Conservation (phyloP, 1,284 basidiomycete genomes). For the Agroathelia rolfsii region DNA sequence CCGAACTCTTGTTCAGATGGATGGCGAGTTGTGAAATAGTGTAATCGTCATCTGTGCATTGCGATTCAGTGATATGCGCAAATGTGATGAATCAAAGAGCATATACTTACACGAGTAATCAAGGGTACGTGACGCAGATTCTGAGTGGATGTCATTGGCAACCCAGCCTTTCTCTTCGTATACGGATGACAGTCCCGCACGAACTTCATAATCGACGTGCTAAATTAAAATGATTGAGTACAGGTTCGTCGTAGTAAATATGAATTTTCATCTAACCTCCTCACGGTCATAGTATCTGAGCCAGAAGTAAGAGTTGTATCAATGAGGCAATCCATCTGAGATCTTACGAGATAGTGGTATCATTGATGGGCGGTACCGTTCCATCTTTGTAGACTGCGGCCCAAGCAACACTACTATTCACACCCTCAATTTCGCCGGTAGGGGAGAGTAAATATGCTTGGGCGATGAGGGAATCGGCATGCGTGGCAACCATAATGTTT, state of each 20-base stretch:
- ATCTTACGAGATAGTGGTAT: slow-evolving; percentile 45
- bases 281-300: slow-evolving; percentile 63
- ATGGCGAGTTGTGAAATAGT: slow-evolving; percentile 57
- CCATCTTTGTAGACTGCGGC: slow-evolving; percentile 72
- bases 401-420: no score
- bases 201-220: slow-evolving; percentile 74
- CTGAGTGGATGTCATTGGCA: slow-evolving; percentile 71
- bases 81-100: background rate
- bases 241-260: slow-evolving; percentile 1
- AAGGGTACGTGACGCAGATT: slow-evolving; percentile 67
- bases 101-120: slow-evolving; percentile 62
- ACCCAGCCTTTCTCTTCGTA: slow-evolving; percentile 70
- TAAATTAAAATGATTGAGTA: slow-evolving; percentile 17
- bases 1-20: slow-evolving; percentile 36
- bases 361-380: slow-evolving; percentile 54
- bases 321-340: slow-evolving; percentile 9
- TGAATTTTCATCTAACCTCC: slow-evolving; percentile 33
- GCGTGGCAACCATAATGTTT: slow-evolving; percentile 73
- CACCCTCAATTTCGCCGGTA: slow-evolving; percentile 43
- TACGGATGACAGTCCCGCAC: slow-evolving; percentile 64
- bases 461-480: slow-evolving; percentile 73
- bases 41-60: slow-evolving; percentile 64
- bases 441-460: slow-evolving; percentile 66
- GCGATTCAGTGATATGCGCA: background rate
- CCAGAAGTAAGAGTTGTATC: background rate